A percentile compares a stretch with the other conserved stretches of the same genome.
phyloP scores from a whole-genome alignment of 2,329 filamentous ascomycete species.

The Sarocladiaceae sp. region DNA sequence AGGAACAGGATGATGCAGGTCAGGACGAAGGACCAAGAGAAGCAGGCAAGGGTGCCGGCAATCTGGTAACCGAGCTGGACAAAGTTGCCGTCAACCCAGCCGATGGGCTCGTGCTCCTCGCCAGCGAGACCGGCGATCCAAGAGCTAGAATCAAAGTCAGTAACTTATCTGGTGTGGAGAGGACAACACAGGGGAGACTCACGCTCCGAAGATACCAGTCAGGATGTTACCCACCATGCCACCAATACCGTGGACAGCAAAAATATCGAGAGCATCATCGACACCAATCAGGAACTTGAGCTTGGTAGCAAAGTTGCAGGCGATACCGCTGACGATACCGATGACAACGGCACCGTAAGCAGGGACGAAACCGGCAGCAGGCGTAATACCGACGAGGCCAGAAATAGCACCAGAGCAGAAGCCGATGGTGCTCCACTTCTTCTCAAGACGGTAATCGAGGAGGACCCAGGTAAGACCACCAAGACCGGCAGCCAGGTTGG shows the following conservation, averaged over 20 bases:
- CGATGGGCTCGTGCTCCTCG: constrained; percentile 49
- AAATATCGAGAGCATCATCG: constrained; percentile 85
- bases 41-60: constrained; percentile 58
- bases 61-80: constrained; percentile 66
- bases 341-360: constrained; percentile 44
- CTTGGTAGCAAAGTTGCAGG: constrained; percentile 84
- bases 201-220: constrained; percentile 72
- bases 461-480: constrained; percentile 80
- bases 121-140: constrained; percentile 72
- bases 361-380: constrained; percentile 68
- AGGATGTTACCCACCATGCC: constrained; percentile 75
- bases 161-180: background rate
- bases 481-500: constrained; percentile 76
- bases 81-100: constrained; percentile 67
- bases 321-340: constrained; percentile 53
- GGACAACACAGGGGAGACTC: constrained; percentile 22
- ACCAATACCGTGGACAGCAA: constrained; percentile 81
- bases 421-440: constrained; percentile 88
- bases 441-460: constrained; percentile 84
- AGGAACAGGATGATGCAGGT: constrained; percentile 64
- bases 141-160: constrained; percentile 35
- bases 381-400: constrained; percentile 81
- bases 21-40: constrained; percentile 60
- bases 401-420: constrained; percentile 89
- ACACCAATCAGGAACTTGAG: constrained; percentile 68